phyloP scores from a whole-genome alignment of 352 stramenopile species.

The Phytophthora citrophthora region DNA sequence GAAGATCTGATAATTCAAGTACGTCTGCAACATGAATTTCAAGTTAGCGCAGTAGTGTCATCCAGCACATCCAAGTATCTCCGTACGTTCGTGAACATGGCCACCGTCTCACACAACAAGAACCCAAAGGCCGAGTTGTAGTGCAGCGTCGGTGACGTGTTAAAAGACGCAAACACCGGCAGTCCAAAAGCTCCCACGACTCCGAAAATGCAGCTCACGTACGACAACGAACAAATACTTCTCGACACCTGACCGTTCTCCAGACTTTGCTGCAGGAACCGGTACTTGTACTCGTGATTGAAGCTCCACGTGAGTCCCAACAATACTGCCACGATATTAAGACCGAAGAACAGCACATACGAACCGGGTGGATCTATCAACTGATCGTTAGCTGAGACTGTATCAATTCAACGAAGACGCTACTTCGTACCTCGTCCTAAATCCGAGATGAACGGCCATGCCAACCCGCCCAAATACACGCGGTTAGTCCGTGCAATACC shows the following conservation, averaged over 20 bases:
- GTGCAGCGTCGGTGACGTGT: conserved; percentile 45
- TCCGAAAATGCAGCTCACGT: conserved; percentile 46
- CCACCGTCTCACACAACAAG: conserved; percentile 51
- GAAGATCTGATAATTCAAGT: conserved; percentile 66
- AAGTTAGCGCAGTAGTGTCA: neutral
- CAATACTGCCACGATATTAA: conserved; percentile 54
- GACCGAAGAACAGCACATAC: conserved; percentile 58
- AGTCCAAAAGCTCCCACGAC: conserved; percentile 45
- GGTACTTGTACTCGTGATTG: conserved; percentile 66
- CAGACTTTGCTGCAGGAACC: conserved; percentile 42
- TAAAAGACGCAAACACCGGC: conserved; percentile 50
- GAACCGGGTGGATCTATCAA: conserved; percentile 49
- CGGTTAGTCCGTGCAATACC: conserved; percentile 35
- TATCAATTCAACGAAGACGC: neutral
- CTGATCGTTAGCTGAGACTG: neutral
- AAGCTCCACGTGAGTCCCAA: conserved; percentile 60
- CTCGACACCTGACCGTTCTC: conserved; percentile 40
- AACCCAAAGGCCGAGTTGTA: conserved; percentile 54
- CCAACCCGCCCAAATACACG: conserved; percentile 57
- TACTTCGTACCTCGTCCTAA: conserved; percentile 50
- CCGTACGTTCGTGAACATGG: conserved; percentile 67
- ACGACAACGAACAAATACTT: conserved; percentile 39
- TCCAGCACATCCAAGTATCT: neutral
- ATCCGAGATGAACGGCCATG: conserved; percentile 68
- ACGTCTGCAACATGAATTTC: conserved; percentile 41